These are phyloP conservation scores for Rhodotorula taiwanensis DNA, from an alignment of 768 basidiomycete genomes.

Conservation along the genomic window DNA sequence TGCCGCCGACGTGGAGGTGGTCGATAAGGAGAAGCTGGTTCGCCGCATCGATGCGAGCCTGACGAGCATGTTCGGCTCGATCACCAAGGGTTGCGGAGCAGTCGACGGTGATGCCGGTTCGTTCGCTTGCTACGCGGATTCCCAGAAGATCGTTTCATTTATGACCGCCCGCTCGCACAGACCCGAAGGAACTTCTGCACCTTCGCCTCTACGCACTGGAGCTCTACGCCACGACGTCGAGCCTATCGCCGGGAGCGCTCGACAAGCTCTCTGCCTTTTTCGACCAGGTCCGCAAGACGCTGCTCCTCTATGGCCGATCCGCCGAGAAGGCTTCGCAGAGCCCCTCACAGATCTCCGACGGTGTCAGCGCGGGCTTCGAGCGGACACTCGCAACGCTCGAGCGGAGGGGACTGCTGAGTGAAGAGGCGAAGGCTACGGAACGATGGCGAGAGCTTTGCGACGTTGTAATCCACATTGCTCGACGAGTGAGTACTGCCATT, in stretches of 20 bases:
- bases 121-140: not conserved
- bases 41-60: conserved; percentile 16
- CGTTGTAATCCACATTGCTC: conserved; percentile 63
- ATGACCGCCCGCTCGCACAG: no score
- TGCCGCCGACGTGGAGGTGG: no score
- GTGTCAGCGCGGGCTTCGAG: conserved; percentile 50
- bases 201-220: conserved; percentile 47
- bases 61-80: conserved; percentile 19
- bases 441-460: conserved; percentile 63
- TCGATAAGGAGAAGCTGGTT: not conserved
- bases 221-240: conserved; percentile 42
- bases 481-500: conserved; percentile 50
- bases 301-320: conserved; percentile 49
- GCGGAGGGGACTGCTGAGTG: not conserved
- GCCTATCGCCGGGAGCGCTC: conserved; percentile 46
- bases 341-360: conserved; percentile 30
- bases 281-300: conserved; percentile 59
- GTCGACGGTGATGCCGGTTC: conserved; percentile 6
- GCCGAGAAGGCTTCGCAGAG: conserved; percentile 44
- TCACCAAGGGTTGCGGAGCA: conserved; percentile 18
- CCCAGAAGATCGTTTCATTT: no score
- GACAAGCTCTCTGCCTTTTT: conserved; percentile 57
- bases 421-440: conserved; percentile 43
- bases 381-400: conserved; percentile 42
- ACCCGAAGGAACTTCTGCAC: conserved; percentile 42